A percentile compares a stretch with the other conserved stretches of the same genome.
Conservation (phyloP, 345 rosid genomes). For the Laguncularia racemosa region DNA sequence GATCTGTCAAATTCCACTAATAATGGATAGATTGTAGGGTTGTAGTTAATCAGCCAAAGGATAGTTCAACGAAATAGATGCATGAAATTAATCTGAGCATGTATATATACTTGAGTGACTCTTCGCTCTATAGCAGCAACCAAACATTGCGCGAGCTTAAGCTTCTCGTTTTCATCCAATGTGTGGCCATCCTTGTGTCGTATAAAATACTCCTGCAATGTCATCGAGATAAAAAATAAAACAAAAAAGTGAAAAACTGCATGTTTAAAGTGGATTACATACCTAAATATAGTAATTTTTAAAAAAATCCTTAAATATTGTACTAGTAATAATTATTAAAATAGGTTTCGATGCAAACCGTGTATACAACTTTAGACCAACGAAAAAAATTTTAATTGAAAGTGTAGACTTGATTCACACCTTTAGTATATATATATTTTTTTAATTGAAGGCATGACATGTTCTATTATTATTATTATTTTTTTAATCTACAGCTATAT, state of each 20-base stretch:
- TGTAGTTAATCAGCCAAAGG: not conserved
- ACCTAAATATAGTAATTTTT: too few species aligned
- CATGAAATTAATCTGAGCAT: not conserved
- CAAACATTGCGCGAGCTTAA: slow-evolving; percentile 44
- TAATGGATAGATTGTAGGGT: not conserved
- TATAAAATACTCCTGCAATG: slow-evolving; percentile 71
- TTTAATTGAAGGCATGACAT: too few species aligned
- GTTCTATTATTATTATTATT: too few species aligned
- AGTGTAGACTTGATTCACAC: too few species aligned
- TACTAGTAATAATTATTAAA: too few species aligned
- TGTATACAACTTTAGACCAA: too few species aligned
- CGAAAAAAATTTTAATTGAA: too few species aligned
- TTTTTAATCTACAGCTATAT: too few species aligned
- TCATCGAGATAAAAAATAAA: not conserved
- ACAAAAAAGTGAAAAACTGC: not conserved
- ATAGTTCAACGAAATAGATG: not conserved
- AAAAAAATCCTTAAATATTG: too few species aligned
- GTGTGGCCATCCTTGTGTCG: slow-evolving; percentile 70
- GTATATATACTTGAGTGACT: slow-evolving; percentile 48
- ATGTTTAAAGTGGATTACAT: too few species aligned
- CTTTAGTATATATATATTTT: too few species aligned
- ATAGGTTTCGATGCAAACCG: too few species aligned
- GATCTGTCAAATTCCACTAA: not conserved
- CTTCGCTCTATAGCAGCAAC: slow-evolving; percentile 79
- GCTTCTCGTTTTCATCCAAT: slow-evolving; percentile 49